Evolutionary conservation across 2,329 filamentous ascomycete species (phyloP).

Genomic region (Fusarium tupiense): DNA sequence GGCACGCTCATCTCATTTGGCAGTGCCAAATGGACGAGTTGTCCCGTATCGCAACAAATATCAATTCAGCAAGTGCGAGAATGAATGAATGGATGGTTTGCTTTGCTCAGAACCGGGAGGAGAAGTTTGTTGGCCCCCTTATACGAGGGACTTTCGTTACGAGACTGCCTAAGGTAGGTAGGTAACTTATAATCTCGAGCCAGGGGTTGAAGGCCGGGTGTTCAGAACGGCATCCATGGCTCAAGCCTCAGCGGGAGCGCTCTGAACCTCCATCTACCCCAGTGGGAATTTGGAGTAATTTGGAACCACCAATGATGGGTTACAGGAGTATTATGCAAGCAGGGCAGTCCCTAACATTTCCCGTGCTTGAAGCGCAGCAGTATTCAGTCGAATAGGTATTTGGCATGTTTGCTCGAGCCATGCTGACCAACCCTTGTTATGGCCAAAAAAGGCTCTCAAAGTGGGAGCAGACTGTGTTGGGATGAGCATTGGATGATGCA

Average conservation of each 20-base stretch:
- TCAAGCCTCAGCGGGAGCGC: background rate
- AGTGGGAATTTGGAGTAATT: background rate
- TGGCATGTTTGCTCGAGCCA: background rate
- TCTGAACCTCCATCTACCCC: background rate
- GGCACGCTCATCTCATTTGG: background rate
- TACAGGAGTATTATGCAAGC: no score
- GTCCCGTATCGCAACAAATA: background rate
- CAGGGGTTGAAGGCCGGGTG: background rate
- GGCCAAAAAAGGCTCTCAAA: background rate
- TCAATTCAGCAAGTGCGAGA: background rate
- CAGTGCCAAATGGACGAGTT: background rate
- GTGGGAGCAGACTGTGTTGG: background rate
- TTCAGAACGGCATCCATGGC: background rate
- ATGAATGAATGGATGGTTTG: background rate
- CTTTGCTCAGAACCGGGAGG: background rate
- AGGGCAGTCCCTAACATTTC: background rate
- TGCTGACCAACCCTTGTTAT: background rate
- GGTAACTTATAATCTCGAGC: background rate
- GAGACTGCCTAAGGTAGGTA: background rate
- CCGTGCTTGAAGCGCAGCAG: background rate
- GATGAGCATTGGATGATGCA: background rate
- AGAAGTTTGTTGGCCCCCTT: background rate
- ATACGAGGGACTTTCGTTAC: background rate
- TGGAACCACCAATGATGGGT: background rate
- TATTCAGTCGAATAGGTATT: background rate